These are phyloP conservation scores for Trichoderma brevicompactum DNA, from an alignment of 2,329 filamentous ascomycete species.

Conservation along the genomic window DNA sequence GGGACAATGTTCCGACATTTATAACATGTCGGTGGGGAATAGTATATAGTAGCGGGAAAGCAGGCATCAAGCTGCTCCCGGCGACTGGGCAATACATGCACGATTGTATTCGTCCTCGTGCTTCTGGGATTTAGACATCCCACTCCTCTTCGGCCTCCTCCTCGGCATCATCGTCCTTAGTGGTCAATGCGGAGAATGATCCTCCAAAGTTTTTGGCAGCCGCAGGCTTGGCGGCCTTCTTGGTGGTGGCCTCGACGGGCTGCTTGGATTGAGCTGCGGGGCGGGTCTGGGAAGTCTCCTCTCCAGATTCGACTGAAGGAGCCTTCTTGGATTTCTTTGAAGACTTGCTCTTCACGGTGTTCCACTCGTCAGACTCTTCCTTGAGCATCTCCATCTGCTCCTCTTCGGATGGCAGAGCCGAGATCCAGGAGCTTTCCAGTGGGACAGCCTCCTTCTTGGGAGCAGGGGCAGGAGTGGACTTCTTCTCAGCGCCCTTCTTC, in stretches of 20 bases:
- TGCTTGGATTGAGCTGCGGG: constrained; percentile 42
- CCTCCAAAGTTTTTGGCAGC: constrained; percentile 47
- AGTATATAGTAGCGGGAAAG: constrained; percentile 21
- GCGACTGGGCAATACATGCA: constrained; percentile 18
- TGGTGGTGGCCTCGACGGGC: constrained; percentile 34
- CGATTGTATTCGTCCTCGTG: not conserved
- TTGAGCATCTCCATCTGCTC: constrained; percentile 64
- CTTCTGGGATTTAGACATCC: constrained; percentile 50
- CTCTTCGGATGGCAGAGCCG: constrained; percentile 62
- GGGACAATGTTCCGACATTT: not conserved
- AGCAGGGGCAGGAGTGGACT: constrained; percentile 33
- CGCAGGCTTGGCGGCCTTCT: constrained; percentile 40
- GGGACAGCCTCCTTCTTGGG: constrained; percentile 43
- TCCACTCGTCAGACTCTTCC: constrained; percentile 60
- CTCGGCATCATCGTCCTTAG: constrained; percentile 46
- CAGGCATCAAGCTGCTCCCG: constrained; percentile 2
- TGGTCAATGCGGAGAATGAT: constrained; percentile 56
- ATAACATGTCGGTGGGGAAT: constrained; percentile 1
- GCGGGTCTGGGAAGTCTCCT: constrained; percentile 40
- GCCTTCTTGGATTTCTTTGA: constrained; percentile 50
- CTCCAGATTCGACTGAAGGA: constrained; percentile 42
- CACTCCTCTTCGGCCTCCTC: constrained; percentile 55
- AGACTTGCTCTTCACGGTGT: constrained; percentile 57
- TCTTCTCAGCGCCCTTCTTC: constrained; percentile 33
- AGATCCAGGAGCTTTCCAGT: constrained; percentile 51